These are phyloP conservation scores for Saitozyma podzolica DNA, from an alignment of 768 basidiomycete genomes.

Conservation along the genomic window DNA sequence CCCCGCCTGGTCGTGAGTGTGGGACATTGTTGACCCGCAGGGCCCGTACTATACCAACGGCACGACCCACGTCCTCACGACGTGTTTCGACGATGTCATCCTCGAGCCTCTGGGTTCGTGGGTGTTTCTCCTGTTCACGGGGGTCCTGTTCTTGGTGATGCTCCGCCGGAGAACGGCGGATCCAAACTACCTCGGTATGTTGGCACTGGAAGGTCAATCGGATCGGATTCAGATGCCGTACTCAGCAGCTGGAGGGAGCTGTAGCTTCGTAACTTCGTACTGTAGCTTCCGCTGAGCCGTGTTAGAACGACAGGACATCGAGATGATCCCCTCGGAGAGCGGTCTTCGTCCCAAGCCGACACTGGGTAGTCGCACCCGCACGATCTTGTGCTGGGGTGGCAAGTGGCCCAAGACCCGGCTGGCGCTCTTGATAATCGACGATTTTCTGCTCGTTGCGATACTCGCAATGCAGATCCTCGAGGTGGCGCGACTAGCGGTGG, in stretches of 20 bases:
- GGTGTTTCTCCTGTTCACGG: conserved; percentile 11
- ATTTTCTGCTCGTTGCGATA: conserved; percentile 11
- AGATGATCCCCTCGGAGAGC: too few species aligned
- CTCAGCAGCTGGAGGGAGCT: too few species aligned
- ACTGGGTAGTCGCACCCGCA: too few species aligned
- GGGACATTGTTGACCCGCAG: background rate
- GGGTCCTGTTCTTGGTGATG: background rate
- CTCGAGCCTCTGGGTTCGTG: conserved; percentile 10
- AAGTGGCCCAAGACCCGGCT: background rate
- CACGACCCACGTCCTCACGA: conserved; percentile 6
- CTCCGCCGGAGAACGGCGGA: too few species aligned
- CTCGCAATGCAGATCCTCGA: conserved; percentile 13
- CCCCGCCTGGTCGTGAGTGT: background rate
- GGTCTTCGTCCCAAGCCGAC: too few species aligned
- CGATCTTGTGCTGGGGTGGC: too few species aligned
- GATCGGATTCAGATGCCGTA: too few species aligned
- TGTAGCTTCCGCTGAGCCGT: too few species aligned
- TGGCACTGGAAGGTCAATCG: too few species aligned
- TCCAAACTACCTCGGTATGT: too few species aligned
- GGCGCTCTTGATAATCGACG: conserved; percentile 1
- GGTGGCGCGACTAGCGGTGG: conserved; percentile 8
- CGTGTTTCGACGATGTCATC: conserved; percentile 13
- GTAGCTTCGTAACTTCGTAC: too few species aligned
- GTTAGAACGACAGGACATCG: too few species aligned
- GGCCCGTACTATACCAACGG: conserved; percentile 1